Evolutionary conservation across 2,329 filamentous ascomycete genomes (phyloP).

Genomic region (Talaromyces sp.): DNA sequence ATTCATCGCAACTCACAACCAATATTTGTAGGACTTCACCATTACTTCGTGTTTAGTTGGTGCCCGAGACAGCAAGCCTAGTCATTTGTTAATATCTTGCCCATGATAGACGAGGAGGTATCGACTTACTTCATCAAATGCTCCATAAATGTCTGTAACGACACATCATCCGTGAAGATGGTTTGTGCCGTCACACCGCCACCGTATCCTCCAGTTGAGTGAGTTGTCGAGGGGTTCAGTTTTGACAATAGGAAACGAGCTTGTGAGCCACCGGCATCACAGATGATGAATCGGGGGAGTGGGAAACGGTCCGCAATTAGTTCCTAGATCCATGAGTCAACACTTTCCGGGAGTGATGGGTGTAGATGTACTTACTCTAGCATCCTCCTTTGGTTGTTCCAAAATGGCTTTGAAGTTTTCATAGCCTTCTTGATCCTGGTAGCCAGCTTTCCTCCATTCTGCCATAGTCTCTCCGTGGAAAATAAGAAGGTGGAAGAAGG

Average conservation of each 20-base stretch:
- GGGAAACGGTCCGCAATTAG: conserved; percentile 96
- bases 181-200: conserved; percentile 90
- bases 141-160: conserved; percentile 98
- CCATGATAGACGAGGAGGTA: background rate
- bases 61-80: conserved; percentile 51
- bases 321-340: conserved; percentile 56
- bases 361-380: conserved; percentile 62
- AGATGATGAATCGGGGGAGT: conserved; percentile 97
- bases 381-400: conserved; percentile 94
- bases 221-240: conserved; percentile 94
- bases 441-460: conserved; percentile 96
- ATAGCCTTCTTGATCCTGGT: conserved; percentile 96
- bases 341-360: background rate
- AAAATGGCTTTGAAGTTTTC: conserved; percentile 89
- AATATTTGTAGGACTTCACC: background rate
- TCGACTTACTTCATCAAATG: conserved; percentile 91
- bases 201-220: conserved; percentile 88
- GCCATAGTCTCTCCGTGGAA: conserved; percentile 98
- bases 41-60: conserved; percentile 40
- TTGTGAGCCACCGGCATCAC: conserved; percentile 96
- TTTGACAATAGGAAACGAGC: conserved; percentile 96
- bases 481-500: conserved; percentile 99
- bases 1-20: conserved; percentile 12
- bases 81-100: conserved; percentile 28
- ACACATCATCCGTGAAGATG: conserved; percentile 98